Evolutionary conservation across 2,329 filamentous ascomycete species (phyloP), one percentile per base, ranked within the genome.

Genomic region (Lachnellula subtilissima): DNA sequence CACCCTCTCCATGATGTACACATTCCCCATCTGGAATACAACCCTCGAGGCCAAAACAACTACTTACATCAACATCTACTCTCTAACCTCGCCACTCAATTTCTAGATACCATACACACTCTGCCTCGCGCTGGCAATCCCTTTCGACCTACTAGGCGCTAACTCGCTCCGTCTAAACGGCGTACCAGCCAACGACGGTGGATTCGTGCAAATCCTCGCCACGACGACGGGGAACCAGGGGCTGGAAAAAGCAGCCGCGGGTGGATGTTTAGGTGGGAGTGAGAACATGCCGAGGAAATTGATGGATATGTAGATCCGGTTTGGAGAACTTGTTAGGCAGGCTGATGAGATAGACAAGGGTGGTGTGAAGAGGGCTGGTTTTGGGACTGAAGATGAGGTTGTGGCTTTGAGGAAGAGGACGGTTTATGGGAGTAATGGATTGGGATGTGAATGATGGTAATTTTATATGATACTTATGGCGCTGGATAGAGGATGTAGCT

Each of bases 81-180:
- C 19, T 3, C 55, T 58, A 15, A 45, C 52, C 7, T 8, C 22
- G 1, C 42, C 36, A 9, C 12, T 46, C 5, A 55, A 55, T 25
- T 22, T 58, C 11, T 11, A 52, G 19, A 12, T 58, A 2, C 56
- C 56, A n/a, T 58, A 58, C 45, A 36, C n/a, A 7, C 4, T 55
- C 9, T 37, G 36, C 37, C 32, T 58, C 2, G 4, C 40, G 5
- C 23, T 55, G 5, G 15, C 46, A 2, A 23, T 58, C 9, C 53
- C 53, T 2, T 19, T 53, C 12, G 17, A 55, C 6, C n/a, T 52
- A 2, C 25, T 53, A 14, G 52, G 48, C 11, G 8, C 35, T 9
- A 25, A 8, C 7, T 11, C 28, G 4, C 39, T 55, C 9, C 15
- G 40, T 1, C 9, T n/a, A 1, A 58, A 55, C 40, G 56, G 56